Base-by-base conservation (phyloP, 768 basidiomycete species). In the Aureoboletus auriporus region DNA sequence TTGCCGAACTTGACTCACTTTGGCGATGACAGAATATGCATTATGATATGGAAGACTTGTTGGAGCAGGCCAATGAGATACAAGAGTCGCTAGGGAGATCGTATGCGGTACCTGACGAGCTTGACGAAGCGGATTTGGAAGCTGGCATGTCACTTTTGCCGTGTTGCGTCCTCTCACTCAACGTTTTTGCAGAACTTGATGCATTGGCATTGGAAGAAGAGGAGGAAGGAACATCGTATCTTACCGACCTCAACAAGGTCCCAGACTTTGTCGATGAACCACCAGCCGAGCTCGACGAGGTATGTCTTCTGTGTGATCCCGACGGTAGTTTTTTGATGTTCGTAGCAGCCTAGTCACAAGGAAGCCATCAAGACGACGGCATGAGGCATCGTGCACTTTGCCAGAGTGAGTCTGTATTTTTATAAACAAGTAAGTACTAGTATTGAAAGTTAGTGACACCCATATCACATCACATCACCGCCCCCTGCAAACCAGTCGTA, bases 51-150 rank as follows among this genome's bases (percentile, higher is more conserved):
- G 93, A 96, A 61, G 96, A 98, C 49, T 66, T 98, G 53, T 72
- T 99, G 50, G 96, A 98, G 61, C 93, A 96, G 65, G 90, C 93
- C 9, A 98, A 97, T 61, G 96, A 99, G 67, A 92, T 99, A 50
- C 95, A 98, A 62, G 96, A 98, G 67, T 82, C 87, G 17, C 73
- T 99, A 20, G 91, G 89, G 14, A 76, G 95, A 53, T 94, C 93
- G 20, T 99, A 99, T 67, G 90, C 86, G 12, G 90, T 98, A 0
- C 96, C 96, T 13, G 96, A 99, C 56, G 96, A 98, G 66, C 75
- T 99, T 20, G 96, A 99, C 69, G 96, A 99, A 66, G 92, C 89
- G 8, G 96, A 98, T 68, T 76, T 99, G 4, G 88, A 97, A 75
- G 96, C 96, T 39, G 95, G 95, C 88, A 60, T 41, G 80, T 62